Conservation (phyloP, 768 basidiomycete species). For the Punctularia strigosozonata region DNA sequence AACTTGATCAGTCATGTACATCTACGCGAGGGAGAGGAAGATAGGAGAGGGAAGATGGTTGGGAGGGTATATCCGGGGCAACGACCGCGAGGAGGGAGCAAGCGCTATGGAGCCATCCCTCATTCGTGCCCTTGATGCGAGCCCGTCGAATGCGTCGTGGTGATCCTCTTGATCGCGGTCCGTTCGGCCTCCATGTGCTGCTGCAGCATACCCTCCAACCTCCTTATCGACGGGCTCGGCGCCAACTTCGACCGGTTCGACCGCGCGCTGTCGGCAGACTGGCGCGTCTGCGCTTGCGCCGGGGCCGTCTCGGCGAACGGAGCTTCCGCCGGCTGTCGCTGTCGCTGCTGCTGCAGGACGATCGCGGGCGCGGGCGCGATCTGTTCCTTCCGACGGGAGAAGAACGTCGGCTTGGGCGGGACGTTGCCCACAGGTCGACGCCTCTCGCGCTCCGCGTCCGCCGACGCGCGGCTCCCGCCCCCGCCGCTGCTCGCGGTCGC, state of each 20-base stretch:
- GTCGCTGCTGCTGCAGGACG: neutral
- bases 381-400: conserved; percentile 9
- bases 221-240: neutral
- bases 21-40: no score
- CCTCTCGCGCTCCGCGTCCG: neutral
- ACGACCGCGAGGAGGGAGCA: no score
- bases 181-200: conserved; percentile 18
- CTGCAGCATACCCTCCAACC: neutral
- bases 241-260: neutral
- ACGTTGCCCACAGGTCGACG: conserved; percentile 3
- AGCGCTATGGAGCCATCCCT: no score
- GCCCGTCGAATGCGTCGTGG: no score
- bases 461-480: neutral
- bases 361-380: neutral
- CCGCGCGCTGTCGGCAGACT: conserved; percentile 9
- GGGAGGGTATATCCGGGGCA: no score
- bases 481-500: neutral
- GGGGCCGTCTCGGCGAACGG: conserved; percentile 17
- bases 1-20: no score
- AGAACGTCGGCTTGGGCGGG: conserved; percentile 21
- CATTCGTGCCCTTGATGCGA: no score
- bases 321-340: no score
- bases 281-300: conserved; percentile 43
- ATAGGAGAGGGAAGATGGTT: no score
- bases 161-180: neutral